Base-by-base conservation (phyloP, 108 stramenopile species). In the Craspedostauros australis region DNA sequence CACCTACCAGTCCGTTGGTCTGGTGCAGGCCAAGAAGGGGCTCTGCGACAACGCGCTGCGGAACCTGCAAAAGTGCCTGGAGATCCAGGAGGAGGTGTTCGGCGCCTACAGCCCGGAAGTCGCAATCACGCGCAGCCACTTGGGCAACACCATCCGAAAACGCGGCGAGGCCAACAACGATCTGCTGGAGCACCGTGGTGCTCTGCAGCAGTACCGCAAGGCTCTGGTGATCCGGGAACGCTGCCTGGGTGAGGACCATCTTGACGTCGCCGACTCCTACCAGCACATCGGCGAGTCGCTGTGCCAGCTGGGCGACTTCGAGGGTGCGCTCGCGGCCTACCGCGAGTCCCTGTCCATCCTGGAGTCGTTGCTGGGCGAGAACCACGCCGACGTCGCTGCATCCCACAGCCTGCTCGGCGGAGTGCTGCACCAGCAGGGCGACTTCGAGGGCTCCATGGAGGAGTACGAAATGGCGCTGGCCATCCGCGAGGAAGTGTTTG, bases 141-240 rank as follows among this genome's bases (percentile, higher is more conserved):
- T 68, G 14, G 66, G 66, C 6, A 41, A 57, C 31, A 60, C 63
- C 21, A 59, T 64, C 37, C 54, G 63, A 15, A 23, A 50, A 14
- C 64, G 64, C 28, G 73, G 66, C 11, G 49, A 55, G 27, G 73
- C 58, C 30, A 55, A 52, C 29, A 47, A 60, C 14, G 62, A 64
- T 29, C 32, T 60, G 45, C 30, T 62, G 44, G 57, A 69, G 29
- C 56, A 64, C 36, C 53, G 61, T 29, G 67, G 58, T 31, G 73
- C 73, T 3, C 54, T 75, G 15, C 58, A 68, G 41, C 54, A 69
- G 33, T 70, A 68, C 48, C 28, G 61, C 37, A 75, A 65, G 62
- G 73, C 73, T 5, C 68, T 75, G 3, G 56, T 60, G 24, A 65
- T 75, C 29, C 53, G 62, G 29, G 58, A 65, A 33, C 61, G 54